Base-by-base conservation (phyloP, 768 basidiomycete genomes). In the Mycena indigotica region DNA sequence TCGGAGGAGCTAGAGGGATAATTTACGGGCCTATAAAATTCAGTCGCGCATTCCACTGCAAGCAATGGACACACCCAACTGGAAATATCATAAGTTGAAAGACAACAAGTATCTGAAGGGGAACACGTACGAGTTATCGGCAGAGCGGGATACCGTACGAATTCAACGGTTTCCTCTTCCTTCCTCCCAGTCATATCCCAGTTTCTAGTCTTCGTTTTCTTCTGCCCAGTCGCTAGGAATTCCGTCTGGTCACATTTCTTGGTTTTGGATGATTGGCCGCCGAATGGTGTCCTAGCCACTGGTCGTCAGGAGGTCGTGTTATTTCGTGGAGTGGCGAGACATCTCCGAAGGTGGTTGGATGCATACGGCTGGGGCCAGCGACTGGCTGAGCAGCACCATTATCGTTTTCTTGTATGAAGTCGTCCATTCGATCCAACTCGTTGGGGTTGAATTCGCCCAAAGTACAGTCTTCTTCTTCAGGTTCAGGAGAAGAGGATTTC, bases 181-280 rank as follows among this genome's bases (percentile, higher is more conserved):
- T n/a, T n/a, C n/a, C n/a, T n/a, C n/a, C n/a, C n/a, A 63, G 83
- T 85, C 21, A 72, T 78, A 70, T 85, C 86, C 5, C 77, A 78
- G 68, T 84, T 87, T n/a, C n/a, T n/a, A 2, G 72, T 69, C 63
- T 80, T 83, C 38, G 74, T 71, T 50, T 76, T 81, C 65, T 78
- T 85, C 74, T 82, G 73, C 0, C 93, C 94, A 3, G 87, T 84
- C 74, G 92, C 90, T 4, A 94, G 87, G 66, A 91, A 96, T 13
- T 77, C 85, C 0, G 95, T 93, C 23, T 92, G 87, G 68, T 98
- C 94, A 97, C 97, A 99, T 46, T 79, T 76, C 76, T 96, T 98
- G 1, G 81, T 84, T 70, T 89, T 86, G 19, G 78, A 78, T 4
- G 83, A 77, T 56, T 83, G 83, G 48, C 81, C 78, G 8, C 84